Percentiles rank a stretch among this genome's conserved stretches.
Evolutionary conservation across 768 basidiomycete genomes (phyloP).

Genomic region (Termitomyces heimii): DNA sequence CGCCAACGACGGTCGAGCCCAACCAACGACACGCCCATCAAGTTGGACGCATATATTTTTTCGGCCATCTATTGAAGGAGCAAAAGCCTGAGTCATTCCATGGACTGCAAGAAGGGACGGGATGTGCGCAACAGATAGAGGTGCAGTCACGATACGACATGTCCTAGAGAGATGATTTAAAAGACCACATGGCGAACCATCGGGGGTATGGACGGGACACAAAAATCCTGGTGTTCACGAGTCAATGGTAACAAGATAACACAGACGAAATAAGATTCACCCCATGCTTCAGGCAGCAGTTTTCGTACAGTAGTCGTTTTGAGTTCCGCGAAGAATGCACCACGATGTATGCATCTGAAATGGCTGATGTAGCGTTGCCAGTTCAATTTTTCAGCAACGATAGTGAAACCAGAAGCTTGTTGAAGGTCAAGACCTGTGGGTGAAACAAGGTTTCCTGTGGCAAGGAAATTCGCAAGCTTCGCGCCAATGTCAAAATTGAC

Average conservation of each 20-base stretch:
- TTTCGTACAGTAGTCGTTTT: conserved; percentile 98
- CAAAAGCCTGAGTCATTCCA: conserved; percentile 92
- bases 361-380: conserved; percentile 98
- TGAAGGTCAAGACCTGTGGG: conserved; percentile 95
- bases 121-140: conserved; percentile 71
- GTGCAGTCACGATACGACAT: conserved; percentile 83
- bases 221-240: conserved; percentile 64
- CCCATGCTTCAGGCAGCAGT: conserved; percentile 96
- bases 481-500: conserved; percentile 91
- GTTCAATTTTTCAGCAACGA: conserved; percentile 97
- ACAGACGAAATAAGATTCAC: conserved; percentile 33
- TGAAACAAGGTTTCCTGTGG: conserved; percentile 93
- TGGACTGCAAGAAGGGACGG: conserved; percentile 77
- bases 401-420: conserved; percentile 97
- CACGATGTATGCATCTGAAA: conserved; percentile 97
- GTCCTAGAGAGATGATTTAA: conserved; percentile 94
- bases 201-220: conserved; percentile 98
- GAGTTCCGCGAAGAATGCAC: conserved; percentile 97
- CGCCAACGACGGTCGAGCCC: conserved; percentile 74
- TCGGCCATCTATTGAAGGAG: conserved; percentile 73
- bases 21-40: conserved; percentile 94
- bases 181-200: conserved; percentile 96
- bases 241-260: background rate
- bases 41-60: conserved; percentile 86
- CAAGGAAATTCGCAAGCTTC: conserved; percentile 89